Evolutionary conservation across 805 yeast species (phyloP), one percentile per base, ranked within the genome.

Genomic region (Ogataea paraovalis): DNA sequence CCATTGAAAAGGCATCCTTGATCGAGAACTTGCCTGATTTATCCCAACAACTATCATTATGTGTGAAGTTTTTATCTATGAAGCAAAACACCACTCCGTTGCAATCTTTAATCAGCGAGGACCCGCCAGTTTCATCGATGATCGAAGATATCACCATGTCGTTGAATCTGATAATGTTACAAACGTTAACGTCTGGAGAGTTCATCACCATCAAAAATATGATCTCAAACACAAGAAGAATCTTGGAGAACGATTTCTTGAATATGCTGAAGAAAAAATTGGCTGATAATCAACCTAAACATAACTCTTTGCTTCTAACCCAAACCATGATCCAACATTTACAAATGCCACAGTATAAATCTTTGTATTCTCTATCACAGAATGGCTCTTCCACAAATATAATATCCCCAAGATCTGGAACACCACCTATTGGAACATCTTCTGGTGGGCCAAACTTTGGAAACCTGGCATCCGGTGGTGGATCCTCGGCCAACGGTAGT

Each of bases 111-210:
- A 60, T 71, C 30, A 80, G 83, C 2, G 82, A 78, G 37, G 82
- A 76, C 27, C 72, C 83, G 4, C 92, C 91, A 2, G 79, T 85
- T 4, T 80, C 95, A 0, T 88, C 97, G 0, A 82, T 88, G 20
- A 80, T 91, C 21, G 99, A 94, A 58, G 99, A 94, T 62, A 69
- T 87, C 30, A 77, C 88, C 23, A 72, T 89, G 56, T 80, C 90
- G 8, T 68, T 91, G 40, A 85, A 87, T 58, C 79, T 82, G 33
- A 74, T 86, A 16, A 63, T 90, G 32, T 69, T 81, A 21, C 85
- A 83, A 49, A 73, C 82, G 1, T 70, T 90, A 12, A 83, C 86
- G 40, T 78, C 96, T 0, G 95, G 96, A 0, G 85, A 87, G 50
- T 68, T 69, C 45, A 58, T 72, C 6, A 71, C 83, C 0, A 77